Percentiles rank a stretch among this genome's conserved stretches.
Conservation (phyloP, 2,329 filamentous ascomycete genomes). For the Hypoxylon sp. region DNA sequence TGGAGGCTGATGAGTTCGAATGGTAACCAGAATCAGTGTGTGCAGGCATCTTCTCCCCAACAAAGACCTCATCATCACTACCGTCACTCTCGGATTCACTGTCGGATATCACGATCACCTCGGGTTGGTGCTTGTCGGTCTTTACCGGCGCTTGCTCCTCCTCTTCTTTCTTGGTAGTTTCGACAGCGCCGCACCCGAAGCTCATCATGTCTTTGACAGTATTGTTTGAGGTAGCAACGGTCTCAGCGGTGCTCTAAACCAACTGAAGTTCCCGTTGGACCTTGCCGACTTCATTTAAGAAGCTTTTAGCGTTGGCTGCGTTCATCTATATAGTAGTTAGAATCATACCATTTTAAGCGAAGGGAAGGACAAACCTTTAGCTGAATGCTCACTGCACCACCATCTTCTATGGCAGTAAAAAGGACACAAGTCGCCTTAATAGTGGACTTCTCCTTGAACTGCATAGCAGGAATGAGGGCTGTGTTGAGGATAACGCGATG, state of each 20-base stretch:
- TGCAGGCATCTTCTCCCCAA: conserved; percentile 1
- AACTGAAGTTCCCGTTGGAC: conserved; percentile 61
- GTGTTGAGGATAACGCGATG: conserved; percentile 89
- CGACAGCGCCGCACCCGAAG: no score
- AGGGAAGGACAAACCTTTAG: conserved; percentile 61
- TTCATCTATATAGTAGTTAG: conserved; percentile 57
- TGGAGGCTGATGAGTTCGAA: conserved; percentile 1
- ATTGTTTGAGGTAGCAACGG: no score
- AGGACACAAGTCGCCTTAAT: conserved; percentile 75
- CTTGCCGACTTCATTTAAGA: conserved; percentile 58
- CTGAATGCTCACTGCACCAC: conserved; percentile 65
- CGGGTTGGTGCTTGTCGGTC: no score
- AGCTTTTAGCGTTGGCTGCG: conserved; percentile 60
- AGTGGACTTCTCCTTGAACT: conserved; percentile 78
- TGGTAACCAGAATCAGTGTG: conserved; percentile 1
- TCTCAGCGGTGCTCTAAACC: conserved; percentile 40
- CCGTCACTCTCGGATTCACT: no score
- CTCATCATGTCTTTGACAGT: no score
- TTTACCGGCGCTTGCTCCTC: no score
- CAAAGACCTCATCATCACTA: neutral
- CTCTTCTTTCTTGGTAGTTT: no score
- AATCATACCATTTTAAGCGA: conserved; percentile 1
- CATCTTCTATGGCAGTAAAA: conserved; percentile 70
- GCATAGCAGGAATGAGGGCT: conserved; percentile 78
- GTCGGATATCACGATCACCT: no score